Conservation (phyloP, 805 yeast species). For the Candida odintsovae region DNA sequence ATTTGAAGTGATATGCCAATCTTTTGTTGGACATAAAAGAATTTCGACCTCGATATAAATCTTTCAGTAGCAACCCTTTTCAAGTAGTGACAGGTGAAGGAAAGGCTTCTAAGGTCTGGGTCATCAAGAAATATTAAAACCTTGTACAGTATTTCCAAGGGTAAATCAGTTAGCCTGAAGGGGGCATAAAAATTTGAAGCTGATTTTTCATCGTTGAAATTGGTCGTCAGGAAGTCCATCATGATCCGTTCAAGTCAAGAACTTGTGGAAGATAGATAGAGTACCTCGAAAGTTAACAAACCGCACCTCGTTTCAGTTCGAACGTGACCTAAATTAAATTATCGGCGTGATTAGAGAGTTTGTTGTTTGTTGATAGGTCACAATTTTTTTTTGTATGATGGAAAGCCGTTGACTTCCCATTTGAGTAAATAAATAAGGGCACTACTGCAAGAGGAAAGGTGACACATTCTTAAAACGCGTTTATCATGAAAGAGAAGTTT, state of each 20-base stretch:
- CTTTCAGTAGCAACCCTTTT: slow-evolving; percentile 16
- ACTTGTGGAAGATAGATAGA: not conserved
- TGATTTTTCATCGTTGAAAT: slow-evolving; percentile 12
- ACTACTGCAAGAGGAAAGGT: not conserved
- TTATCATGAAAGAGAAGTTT: no score
- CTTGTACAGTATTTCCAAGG: slow-evolving; percentile 20
- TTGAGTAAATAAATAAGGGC: not conserved
- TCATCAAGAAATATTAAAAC: slow-evolving; percentile 18
- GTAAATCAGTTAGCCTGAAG: slow-evolving; percentile 19
- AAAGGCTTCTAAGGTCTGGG: slow-evolving; percentile 16
- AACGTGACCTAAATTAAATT: not conserved
- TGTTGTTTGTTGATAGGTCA: not conserved
- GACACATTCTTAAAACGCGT: not conserved
- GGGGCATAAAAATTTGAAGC: slow-evolving; percentile 8
- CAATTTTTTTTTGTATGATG: not conserved
- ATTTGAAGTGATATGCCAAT: slow-evolving; percentile 15
- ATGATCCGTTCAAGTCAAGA: not conserved
- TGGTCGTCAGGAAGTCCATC: slow-evolving; percentile 22
- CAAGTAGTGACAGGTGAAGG: slow-evolving; percentile 15
- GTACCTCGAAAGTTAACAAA: no score
- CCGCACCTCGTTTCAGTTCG: no score
- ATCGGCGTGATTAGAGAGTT: no score
- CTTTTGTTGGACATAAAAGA: slow-evolving; percentile 14
- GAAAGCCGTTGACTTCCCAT: not conserved
- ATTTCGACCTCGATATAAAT: slow-evolving; percentile 17